Evolutionary conservation across 306 rosid genomes (phyloP), one percentile per base, ranked within the genome.

Genomic region (Bauhinia variegata): DNA sequence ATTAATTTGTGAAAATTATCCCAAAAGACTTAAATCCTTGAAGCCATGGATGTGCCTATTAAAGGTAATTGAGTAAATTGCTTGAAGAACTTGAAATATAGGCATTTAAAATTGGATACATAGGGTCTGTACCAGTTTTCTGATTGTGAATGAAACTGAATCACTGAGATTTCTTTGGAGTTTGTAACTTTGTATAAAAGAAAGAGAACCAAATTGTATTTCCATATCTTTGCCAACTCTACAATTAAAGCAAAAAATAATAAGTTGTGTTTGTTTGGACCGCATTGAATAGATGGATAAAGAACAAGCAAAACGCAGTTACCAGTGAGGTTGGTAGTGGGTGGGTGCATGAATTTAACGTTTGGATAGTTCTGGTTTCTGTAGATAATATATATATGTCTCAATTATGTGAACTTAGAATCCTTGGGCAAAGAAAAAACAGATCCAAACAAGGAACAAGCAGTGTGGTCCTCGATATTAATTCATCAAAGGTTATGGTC

Each of bases 231-330:
- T n/a, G n/a, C n/a, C n/a, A n/a, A n/a, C n/a, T n/a, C n/a, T n/a
- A n/a, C n/a, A n/a, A n/a, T n/a, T n/a, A n/a, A n/a, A n/a, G n/a
- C n/a, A n/a, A n/a, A n/a, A n/a, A n/a, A n/a, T n/a, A n/a, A n/a
- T n/a, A n/a, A n/a, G n/a, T n/a, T n/a, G n/a, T n/a, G n/a, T n/a
- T 73, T 56, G 49, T 60, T 72, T 74, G 78, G 60, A 70, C 43
- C 8, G 34, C 74, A 77, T 71, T 75, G 54, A 85, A 67, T 71
- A 44, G 80, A 76, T 70, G 68, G 28, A 23, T 60, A 54, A 61
- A 61, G 37, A n/a, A n/a, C n/a, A n/a, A n/a, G n/a, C 39, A 23
- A 12, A 28, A n/a, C 13, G 17, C 51, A 55, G 43, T 55, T 42
- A n/a, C n/a, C n/a, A 38, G 60, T 23, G 28, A 44, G 71, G 44